These are phyloP conservation scores for Vanrija pseudolonga DNA, from an alignment of 1,284 basidiomycete species.

Conservation along the genomic window DNA sequence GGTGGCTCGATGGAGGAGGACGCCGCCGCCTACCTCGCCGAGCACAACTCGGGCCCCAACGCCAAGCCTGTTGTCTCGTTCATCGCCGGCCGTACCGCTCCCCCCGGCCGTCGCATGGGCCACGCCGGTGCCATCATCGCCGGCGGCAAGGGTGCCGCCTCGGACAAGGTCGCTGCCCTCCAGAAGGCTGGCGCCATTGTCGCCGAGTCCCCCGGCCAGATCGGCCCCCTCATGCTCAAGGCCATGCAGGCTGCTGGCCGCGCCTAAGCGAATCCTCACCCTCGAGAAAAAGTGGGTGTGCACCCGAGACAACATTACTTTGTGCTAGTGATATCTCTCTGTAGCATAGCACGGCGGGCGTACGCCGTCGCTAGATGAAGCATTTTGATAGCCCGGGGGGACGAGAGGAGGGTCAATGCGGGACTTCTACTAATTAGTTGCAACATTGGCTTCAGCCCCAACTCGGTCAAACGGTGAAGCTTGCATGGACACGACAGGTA, in stretches of 20 bases:
- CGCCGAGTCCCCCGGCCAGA: slow-evolving; percentile 93
- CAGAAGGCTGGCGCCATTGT: slow-evolving; percentile 90
- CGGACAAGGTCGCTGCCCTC: slow-evolving; percentile 93
- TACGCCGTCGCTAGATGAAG: too few relatives aligned
- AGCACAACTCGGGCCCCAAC: slow-evolving; percentile 83
- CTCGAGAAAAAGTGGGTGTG: too few relatives aligned
- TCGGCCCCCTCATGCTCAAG: slow-evolving; percentile 81
- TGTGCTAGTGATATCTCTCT: too few relatives aligned
- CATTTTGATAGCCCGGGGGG: too few relatives aligned
- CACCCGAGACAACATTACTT: too few relatives aligned
- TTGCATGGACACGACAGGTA: too few relatives aligned
- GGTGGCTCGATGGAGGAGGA: slow-evolving; percentile 99
- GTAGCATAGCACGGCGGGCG: too few relatives aligned
- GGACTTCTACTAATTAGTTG: too few relatives aligned
- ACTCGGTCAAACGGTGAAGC: too few relatives aligned
- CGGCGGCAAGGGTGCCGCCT: slow-evolving; percentile 94
- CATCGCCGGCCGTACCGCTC: slow-evolving; percentile 95
- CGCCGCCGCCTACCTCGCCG: slow-evolving; percentile 90
- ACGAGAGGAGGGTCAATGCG: too few relatives aligned
- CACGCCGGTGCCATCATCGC: slow-evolving; percentile 98
- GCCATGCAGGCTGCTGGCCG: slow-evolving; percentile 82
- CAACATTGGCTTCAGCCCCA: too few relatives aligned
- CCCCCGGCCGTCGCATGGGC: slow-evolving; percentile 97
- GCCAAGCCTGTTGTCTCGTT: slow-evolving; percentile 98
- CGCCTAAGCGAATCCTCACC: slow-evolving; percentile 51